phyloP scores from a whole-genome alignment of 805 yeast species.

The Yarrowia bubula region DNA sequence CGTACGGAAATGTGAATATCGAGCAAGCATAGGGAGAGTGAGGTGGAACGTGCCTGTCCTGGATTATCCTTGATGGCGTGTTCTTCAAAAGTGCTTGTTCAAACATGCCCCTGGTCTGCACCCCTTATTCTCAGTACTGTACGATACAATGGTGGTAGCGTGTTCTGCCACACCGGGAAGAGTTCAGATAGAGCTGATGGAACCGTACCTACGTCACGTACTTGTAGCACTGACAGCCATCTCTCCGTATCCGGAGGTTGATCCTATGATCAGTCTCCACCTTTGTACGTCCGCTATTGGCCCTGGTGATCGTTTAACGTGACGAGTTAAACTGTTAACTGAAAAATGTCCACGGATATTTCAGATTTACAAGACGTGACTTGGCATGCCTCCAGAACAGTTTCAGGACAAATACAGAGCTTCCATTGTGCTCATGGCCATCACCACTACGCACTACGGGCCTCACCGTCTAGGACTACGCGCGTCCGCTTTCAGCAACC shows the following conservation, averaged over 20 bases:
- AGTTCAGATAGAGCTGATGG: background rate
- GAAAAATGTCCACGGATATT: too few relatives aligned
- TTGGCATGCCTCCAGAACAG: too few relatives aligned
- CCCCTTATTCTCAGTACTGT: background rate
- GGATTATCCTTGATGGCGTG: background rate
- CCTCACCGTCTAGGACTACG: background rate
- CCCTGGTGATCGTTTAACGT: constrained; percentile 1
- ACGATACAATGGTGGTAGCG: background rate
- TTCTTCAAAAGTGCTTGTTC: background rate
- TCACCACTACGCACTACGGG: background rate
- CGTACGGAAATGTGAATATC: background rate
- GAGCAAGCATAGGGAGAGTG: background rate
- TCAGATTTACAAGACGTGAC: too few relatives aligned
- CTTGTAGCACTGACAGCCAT: background rate
- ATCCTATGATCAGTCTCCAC: background rate
- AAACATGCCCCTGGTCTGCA: background rate
- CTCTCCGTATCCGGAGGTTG: background rate
- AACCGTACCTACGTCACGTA: background rate
- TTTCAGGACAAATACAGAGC: too few relatives aligned
- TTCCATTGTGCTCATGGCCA: too few relatives aligned
- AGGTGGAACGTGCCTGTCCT: background rate
- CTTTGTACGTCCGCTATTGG: background rate
- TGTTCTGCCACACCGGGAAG: background rate
- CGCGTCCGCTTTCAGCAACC: background rate
- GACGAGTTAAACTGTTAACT: background rate